Evolutionary conservation across 495 filamentous ascomycete species (phyloP), one percentile per base, ranked within the genome.

Genomic region (Penicillium cataractarum): DNA sequence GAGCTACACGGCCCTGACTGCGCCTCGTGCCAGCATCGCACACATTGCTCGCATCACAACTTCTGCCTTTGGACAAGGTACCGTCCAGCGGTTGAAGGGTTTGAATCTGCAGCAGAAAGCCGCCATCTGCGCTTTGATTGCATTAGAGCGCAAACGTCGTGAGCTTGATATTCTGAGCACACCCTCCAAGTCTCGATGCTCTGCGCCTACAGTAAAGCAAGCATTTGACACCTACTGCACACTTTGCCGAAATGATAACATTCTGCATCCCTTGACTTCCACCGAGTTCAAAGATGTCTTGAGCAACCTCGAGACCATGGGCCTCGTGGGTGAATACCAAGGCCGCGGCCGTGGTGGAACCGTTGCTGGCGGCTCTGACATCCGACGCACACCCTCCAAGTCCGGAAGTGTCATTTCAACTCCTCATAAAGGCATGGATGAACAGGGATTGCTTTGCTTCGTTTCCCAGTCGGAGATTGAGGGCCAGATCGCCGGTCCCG

Each of bases 31-130:
- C 48, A 90, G 84, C 33, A 96, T 98, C 63, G 87, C 87, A 1
- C 96, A 99, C 66, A 84, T 99, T 51, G 94, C 93, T 62, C 90
- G 90, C 54, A 87, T 98, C 63, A 92, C 96, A 0, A 88, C 94
- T 0, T 83, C 91, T 0, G 87, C 91, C 19, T 95, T 98, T 65
- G 89, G 91, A 65, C 91, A 96, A 66, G 92, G 92, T 35, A 87
- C 92, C 13, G 83, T 80, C 12, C 91, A 96, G 63, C 85, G 95
- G 57, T 84, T 99, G 6, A 89, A 91, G 74, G 86, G 86, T 1
- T 83, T 99, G 46, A 98, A 97, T 68, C 83, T 98, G 0, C 95
- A 99, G 67, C 96, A 98, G 79, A 99, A 97, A 74, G 95, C 93
- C 3, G 92, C 92, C 8, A 84, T 99, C 26, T 98, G 96, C 75